Base-by-base conservation (phyloP, 2,329 filamentous ascomycete genomes). In the Arthrinium phaeospermum region DNA sequence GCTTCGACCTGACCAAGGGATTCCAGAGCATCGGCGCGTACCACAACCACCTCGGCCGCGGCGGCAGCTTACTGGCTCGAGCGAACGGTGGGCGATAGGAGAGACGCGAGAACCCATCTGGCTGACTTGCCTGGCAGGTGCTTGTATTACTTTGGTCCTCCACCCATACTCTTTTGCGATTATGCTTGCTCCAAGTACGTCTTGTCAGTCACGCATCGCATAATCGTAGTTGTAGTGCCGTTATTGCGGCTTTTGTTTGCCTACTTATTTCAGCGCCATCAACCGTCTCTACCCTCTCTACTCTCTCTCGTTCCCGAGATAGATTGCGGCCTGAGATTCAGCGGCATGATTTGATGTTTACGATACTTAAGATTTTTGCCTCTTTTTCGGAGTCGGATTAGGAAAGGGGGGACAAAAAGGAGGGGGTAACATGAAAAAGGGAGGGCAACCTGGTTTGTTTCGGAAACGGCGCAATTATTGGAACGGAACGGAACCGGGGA, bases 11-110 rank as follows among this genome's bases (percentile, higher is more conserved):
- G 73, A 88, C 88, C 53, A 90, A 88, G 82, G 90, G 90, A 0
- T 92, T 92, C 76, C 90, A 91, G 79, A 91, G 88, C 74, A 92
- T 92, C 70, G 88, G 89, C 44, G 86, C 89, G 0, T 92, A 90
- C 74, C 90, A 92, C 75, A 88, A 89, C 10, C 44, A 71, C 47
- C 67, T 68, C n/a, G 67, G 67, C 45, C 64, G 64, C 64, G 51
- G 51, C 7, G 53, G 53, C 7, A 27, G 27, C 67, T 68, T 68
- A 41, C n/a, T 68, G 67, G 41, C 41, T 47, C 27, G 67, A 68
- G 41, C 67, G 27, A 68, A 68, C 45, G 67, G 67, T 34, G 41
- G 67, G 19, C 67, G 67, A 27, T 68, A 64, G 37, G 37, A 41
- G 34, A 41, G 57, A 64, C 34, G 34, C 37, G 24, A 19, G 7